Evolutionary conservation across 164 flowering plant species (phyloP).

Genomic region (Macadamia integrifolia): DNA sequence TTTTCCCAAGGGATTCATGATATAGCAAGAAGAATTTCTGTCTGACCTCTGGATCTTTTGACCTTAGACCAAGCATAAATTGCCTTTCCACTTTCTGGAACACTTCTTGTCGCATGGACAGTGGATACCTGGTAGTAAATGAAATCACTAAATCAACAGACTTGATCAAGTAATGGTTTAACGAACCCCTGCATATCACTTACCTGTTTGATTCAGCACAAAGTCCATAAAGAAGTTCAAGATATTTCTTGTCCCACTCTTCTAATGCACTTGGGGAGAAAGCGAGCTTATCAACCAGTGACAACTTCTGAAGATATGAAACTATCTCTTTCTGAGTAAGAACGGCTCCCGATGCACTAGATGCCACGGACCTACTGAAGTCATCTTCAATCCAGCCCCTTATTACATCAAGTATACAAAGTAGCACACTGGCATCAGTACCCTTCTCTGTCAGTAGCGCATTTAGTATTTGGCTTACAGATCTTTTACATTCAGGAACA

Average conservation of each 20-base stretch:
- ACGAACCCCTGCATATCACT: constrained; percentile 11
- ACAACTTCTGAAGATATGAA: constrained; percentile 86
- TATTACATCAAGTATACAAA: constrained; percentile 79
- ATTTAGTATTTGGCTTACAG: constrained; percentile 60
- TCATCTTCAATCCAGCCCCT: constrained; percentile 93
- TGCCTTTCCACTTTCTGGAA: constrained; percentile 92
- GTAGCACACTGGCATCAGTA: constrained; percentile 81
- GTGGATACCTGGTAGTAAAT: constrained; percentile 51
- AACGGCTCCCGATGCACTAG: constrained; percentile 43
- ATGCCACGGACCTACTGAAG: constrained; percentile 40
- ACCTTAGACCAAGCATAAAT: constrained; percentile 92
- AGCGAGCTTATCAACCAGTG: constrained; percentile 84
- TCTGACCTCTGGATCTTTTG: constrained; percentile 84
- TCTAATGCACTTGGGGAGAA: constrained; percentile 52
- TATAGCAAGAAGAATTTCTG: constrained; percentile 73
- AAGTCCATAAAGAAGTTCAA: constrained; percentile 87
- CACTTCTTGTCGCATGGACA: constrained; percentile 70
- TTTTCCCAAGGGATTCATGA: constrained; percentile 83
- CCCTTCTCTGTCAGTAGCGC: constrained; percentile 81
- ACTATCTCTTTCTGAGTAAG: constrained; percentile 77
- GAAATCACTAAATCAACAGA: constrained; percentile 4
- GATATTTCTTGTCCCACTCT: constrained; percentile 93
- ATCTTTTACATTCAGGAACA: constrained; percentile 73
- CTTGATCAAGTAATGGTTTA: constrained; percentile 3
- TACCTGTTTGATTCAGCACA: constrained; percentile 90